phyloP scores from a whole-genome alignment of 1,284 basidiomycete species.

The Anthracocystis walkeri region DNA sequence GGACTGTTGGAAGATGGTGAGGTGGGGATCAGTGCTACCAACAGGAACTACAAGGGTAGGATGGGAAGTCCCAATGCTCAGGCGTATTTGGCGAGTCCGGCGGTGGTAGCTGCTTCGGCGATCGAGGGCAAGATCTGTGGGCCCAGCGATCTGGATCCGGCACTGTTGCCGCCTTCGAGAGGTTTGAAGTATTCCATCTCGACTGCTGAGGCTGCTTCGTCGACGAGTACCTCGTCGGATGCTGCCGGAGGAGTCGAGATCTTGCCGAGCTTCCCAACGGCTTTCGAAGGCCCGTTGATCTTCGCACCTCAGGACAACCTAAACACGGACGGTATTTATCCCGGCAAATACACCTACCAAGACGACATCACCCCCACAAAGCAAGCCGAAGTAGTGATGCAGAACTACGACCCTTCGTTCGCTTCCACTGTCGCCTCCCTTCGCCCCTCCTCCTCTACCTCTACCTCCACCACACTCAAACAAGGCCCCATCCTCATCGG shows the following conservation, averaged over 20 bases:
- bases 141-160: slow-evolving; percentile 77
- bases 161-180: slow-evolving; percentile 73
- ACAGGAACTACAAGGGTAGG: slow-evolving; percentile 97
- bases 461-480: not conserved
- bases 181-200: slow-evolving; percentile 71
- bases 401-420: slow-evolving; percentile 95
- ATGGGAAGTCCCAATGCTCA: slow-evolving; percentile 96
- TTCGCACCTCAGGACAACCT: slow-evolving; percentile 97
- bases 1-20: slow-evolving; percentile 94
- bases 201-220: slow-evolving; percentile 57
- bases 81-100: slow-evolving; percentile 94
- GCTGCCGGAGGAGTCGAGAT: slow-evolving; percentile 48
- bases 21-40: slow-evolving; percentile 96
- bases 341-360: slow-evolving; percentile 99
- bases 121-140: slow-evolving; percentile 90
- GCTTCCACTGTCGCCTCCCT: slow-evolving; percentile 80
- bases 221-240: slow-evolving; percentile 48
- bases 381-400: slow-evolving; percentile 94
- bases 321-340: slow-evolving; percentile 98
- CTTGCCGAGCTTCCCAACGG: slow-evolving; percentile 76
- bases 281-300: slow-evolving; percentile 85
- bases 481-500: slow-evolving; percentile 83
- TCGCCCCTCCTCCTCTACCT: slow-evolving; percentile 47
- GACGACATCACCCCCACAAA: slow-evolving; percentile 96
- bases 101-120: slow-evolving; percentile 95